Base-by-base conservation (phyloP, 202 grass and related monocot genomes). In the Dendrocalamus latiflorus region DNA sequence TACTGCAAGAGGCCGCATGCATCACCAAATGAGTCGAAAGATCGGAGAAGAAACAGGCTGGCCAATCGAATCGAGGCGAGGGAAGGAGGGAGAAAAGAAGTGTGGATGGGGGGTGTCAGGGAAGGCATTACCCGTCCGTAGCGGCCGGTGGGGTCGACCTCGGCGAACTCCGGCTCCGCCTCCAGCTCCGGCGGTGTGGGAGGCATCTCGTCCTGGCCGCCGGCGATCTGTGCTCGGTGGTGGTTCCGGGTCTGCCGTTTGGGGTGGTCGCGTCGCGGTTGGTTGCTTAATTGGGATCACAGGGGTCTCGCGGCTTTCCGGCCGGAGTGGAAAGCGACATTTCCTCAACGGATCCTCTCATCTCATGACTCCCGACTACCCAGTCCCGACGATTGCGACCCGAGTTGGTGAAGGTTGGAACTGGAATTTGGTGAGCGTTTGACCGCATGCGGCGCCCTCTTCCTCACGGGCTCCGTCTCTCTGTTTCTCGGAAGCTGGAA, bases 131-230 rank as follows among this genome's bases (percentile, higher is more conserved):
- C 92, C 87, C 92, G 63, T 39, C 89, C 84, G 77, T 91, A 94
- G 81, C 92, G 89, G 49, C 74, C 70, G 51, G 89, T 91, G 78
- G 92, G 89, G 76, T 94, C 92, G 70, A 91, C 65, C 92, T 94
- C 89, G 14, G 58, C 84, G 87, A 94, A 91, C 82, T 91, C 92
- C 18, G 74, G 69, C 48, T 91, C 92, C 78, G 82, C 50, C 25
- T 87, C 81, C n/a, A 74, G 8, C 60, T 87, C 78, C 74, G 74
- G 74, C 57, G 74, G 68, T 74, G 83, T 82, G 72, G 49, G 78
- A 8, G 82, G 77, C 82, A 81, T 86, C 61, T 18, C 16, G 41
- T 21, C 42, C 54, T 9, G 7, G 57, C 7, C 13, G 33, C 13
- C 54, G 76, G 24, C 70, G 81, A 34, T 47, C 24, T 57, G 67